Conservation (phyloP, 192 early-diverging fungal species). For the Allomyces arbusculus region DNA sequence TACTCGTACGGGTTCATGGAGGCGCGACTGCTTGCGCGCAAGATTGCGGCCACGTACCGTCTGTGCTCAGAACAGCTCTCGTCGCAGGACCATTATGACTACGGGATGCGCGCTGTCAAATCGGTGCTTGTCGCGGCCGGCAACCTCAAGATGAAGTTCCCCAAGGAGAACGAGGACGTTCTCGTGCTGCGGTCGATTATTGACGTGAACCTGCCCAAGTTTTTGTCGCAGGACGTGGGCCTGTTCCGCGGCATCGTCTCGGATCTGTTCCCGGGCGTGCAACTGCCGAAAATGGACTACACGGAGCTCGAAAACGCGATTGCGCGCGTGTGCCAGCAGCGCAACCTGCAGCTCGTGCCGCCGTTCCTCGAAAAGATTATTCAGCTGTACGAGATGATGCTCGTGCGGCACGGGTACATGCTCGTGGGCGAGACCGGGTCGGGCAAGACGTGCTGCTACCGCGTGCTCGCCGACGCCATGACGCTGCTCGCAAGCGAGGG, state of each 20-base stretch:
- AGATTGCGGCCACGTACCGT: conserved; percentile 91
- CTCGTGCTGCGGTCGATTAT: conserved; percentile 86
- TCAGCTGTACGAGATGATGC: conserved; percentile 94
- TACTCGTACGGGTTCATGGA: conserved; percentile 98
- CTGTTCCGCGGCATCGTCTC: conserved; percentile 65
- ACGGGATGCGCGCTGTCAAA: conserved; percentile 93
- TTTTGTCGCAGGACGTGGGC: conserved; percentile 84
- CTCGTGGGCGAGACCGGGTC: conserved; percentile 95
- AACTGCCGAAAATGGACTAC: conserved; percentile 59
- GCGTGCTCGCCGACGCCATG: conserved; percentile 71
- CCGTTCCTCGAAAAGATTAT: conserved; percentile 92
- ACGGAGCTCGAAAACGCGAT: conserved; percentile 52
- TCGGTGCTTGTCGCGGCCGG: conserved; percentile 97
- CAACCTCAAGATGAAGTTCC: conserved; percentile 78
- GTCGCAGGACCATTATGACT: conserved; percentile 95
- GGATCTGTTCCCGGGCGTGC: conserved; percentile 86
- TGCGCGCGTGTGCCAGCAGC: conserved; percentile 48
- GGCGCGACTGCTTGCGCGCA: conserved; percentile 78
- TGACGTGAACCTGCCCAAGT: conserved; percentile 92
- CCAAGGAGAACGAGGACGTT: conserved; percentile 21
- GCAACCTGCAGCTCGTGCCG: conserved; percentile 48
- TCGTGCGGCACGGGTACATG: conserved; percentile 97
- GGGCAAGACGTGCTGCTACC: conserved; percentile 85
- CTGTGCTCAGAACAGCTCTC: conserved; percentile 87
- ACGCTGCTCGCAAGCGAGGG: conserved; percentile 72